These are phyloP conservation scores for Fusarium burgessii DNA, from an alignment of 2,329 filamentous ascomycete genomes.

Conservation along the genomic window DNA sequence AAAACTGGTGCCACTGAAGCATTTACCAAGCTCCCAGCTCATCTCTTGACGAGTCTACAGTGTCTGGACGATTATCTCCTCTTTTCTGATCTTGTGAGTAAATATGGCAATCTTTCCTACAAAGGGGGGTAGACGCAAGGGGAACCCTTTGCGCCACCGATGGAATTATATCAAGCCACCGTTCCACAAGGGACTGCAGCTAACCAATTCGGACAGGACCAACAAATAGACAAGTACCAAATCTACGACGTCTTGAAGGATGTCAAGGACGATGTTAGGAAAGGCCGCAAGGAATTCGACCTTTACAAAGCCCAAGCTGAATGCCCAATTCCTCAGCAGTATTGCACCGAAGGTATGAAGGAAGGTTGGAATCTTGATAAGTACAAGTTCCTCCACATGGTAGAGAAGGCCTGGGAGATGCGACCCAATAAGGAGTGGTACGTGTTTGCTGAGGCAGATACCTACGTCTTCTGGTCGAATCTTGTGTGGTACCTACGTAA, in stretches of 20 bases:
- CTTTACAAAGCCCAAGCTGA: conserved; percentile 59
- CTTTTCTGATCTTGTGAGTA: conserved; percentile 65
- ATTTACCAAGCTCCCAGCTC: conserved; percentile 65
- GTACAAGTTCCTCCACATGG: conserved; percentile 71
- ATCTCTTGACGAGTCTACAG: conserved; percentile 65
- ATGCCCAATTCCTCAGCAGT: conserved; percentile 61
- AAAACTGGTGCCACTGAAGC: conserved; percentile 70
- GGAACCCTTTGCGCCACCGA: neutral
- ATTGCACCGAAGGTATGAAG: conserved; percentile 52
- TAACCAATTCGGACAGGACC: conserved; percentile 52
- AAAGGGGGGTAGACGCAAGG: neutral
- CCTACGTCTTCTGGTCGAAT: conserved; percentile 68
- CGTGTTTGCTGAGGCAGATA: conserved; percentile 70
- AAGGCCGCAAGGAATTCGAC: conserved; percentile 58
- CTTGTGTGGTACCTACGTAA: conserved; percentile 62
- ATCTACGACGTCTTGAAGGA: conserved; percentile 57
- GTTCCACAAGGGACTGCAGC: conserved; percentile 1
- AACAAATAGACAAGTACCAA: conserved; percentile 61
- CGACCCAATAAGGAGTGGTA: conserved; percentile 68
- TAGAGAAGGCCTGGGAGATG: conserved; percentile 66
- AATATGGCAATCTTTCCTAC: neutral
- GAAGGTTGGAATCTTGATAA: conserved; percentile 68
- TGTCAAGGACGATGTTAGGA: conserved; percentile 52
- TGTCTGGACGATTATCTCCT: conserved; percentile 67
- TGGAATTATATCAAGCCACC: conserved; percentile 16